Conservation (phyloP, 1,284 basidiomycete genomes). For the Microbotryum intermedium region DNA sequence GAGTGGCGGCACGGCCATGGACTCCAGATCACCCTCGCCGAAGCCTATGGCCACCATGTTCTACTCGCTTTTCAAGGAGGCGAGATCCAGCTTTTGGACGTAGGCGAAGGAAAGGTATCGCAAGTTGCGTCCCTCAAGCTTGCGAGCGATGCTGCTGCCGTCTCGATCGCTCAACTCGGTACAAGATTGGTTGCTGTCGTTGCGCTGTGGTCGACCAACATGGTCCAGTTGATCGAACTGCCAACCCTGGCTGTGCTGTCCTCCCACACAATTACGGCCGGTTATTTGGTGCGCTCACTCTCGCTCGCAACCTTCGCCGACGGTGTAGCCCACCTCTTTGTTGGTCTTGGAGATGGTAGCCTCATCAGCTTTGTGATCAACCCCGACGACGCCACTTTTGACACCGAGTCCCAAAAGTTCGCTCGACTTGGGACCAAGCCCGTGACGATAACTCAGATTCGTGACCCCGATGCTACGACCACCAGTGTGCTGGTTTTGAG, state of each 20-base stretch:
- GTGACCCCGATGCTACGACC: conserved; percentile 20
- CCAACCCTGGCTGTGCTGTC: conserved; percentile 42
- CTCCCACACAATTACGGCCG: conserved; percentile 37
- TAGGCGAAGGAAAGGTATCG: conserved; percentile 41
- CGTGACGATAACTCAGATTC: conserved; percentile 48
- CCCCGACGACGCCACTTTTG: conserved; percentile 36
- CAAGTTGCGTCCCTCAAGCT: background rate
- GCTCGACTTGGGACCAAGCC: conserved; percentile 62
- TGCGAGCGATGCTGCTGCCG: conserved; percentile 35
- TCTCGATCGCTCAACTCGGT: conserved; percentile 32
- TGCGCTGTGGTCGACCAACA: conserved; percentile 66
- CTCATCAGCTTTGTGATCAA: conserved; percentile 53
- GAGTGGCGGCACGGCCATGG: background rate
- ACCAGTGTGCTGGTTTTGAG: conserved; percentile 34
- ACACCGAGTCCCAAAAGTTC: conserved; percentile 46
- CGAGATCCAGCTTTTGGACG: conserved; percentile 48
- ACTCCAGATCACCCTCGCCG: conserved; percentile 56
- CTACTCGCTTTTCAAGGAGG: conserved; percentile 57
- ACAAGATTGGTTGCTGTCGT: conserved; percentile 46
- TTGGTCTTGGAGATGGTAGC: conserved; percentile 70
- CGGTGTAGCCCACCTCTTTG: conserved; percentile 51
- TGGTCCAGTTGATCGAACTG: conserved; percentile 54
- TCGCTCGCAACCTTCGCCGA: conserved; percentile 58
- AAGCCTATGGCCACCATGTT: conserved; percentile 56
- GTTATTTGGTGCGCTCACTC: conserved; percentile 61